Percentiles rank a stretch among this genome's conserved stretches.
These are phyloP conservation scores for Rachicladosporium sp. DNA, from an alignment of 2,329 filamentous ascomycete species.

Conservation along the genomic window DNA sequence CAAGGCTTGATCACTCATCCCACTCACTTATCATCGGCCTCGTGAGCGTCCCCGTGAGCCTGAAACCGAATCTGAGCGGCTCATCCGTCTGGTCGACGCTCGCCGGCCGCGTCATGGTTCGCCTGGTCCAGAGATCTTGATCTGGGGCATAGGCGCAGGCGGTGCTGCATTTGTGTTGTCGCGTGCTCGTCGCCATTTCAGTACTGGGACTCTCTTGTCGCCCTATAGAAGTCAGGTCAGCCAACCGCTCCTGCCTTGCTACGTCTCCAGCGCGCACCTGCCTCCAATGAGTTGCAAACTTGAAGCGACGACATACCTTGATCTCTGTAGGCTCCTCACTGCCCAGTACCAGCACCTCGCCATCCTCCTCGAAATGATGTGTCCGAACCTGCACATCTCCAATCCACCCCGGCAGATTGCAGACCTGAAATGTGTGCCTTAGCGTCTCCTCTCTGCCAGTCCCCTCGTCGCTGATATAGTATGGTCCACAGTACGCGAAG, in stretches of 20 bases:
- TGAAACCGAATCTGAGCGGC: too few species aligned
- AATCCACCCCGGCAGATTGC: conserved; percentile 27
- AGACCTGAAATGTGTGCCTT: conserved; percentile 26
- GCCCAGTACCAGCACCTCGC: conserved; percentile 26
- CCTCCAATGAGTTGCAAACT: too few species aligned
- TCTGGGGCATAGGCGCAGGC: conserved; percentile 25
- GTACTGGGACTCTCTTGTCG: conserved; percentile 24
- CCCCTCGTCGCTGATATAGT: conserved; percentile 26
- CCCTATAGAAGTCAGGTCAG: conserved; percentile 13
- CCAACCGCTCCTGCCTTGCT: too few species aligned
- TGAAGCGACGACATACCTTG: conserved; percentile 16
- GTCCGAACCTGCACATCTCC: conserved; percentile 26
- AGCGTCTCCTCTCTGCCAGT: conserved; percentile 22
- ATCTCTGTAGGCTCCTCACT: conserved; percentile 27
- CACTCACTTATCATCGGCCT: too few species aligned
- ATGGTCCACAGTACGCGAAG: conserved; percentile 26
- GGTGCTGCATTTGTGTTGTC: conserved; percentile 21
- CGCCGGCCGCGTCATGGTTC: conserved; percentile 18
- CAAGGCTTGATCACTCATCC: too few species aligned
- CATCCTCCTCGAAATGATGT: conserved; percentile 26
- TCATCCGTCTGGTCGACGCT: not conserved
- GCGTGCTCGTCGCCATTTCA: conserved; percentile 24
- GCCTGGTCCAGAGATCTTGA: conserved; percentile 27
- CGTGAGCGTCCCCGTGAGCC: too few species aligned
- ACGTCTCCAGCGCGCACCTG: too few species aligned